Evolutionary conservation across 2,329 filamentous ascomycete species (phyloP).

Genomic region (Cordyceps militaris): DNA sequence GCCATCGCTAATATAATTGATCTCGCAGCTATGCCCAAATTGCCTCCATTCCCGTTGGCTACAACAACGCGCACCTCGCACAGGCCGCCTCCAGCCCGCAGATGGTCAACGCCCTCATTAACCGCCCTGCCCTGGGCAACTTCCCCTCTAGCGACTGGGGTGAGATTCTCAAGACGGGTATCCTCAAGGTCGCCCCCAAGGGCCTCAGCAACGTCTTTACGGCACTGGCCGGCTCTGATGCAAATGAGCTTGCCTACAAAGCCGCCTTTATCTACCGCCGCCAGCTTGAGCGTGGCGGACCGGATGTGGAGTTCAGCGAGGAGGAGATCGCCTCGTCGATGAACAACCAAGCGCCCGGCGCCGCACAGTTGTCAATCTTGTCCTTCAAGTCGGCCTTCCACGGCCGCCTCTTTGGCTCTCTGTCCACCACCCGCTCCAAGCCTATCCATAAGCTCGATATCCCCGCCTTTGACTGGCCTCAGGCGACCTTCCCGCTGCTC

Average conservation of each 20-base stretch:
- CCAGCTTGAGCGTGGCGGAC: conserved; percentile 72
- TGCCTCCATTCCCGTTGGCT: conserved; percentile 84
- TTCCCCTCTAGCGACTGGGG: conserved; percentile 85
- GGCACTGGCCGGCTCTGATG: conserved; percentile 80
- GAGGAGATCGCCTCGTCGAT: conserved; percentile 70
- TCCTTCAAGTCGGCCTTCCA: conserved; percentile 88
- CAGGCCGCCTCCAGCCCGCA: conserved; percentile 66
- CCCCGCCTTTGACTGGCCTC: conserved; percentile 90
- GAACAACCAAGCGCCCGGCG: conserved; percentile 72
- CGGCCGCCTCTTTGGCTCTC: conserved; percentile 78
- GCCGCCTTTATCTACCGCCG: conserved; percentile 91
- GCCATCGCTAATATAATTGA: neutral
- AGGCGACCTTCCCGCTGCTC: conserved; percentile 75
- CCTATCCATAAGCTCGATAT: conserved; percentile 93
- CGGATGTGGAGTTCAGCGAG: conserved; percentile 68
- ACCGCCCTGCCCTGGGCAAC: conserved; percentile 83
- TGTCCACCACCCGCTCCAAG: conserved; percentile 88
- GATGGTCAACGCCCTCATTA: conserved; percentile 76
- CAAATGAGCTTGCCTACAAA: conserved; percentile 93
- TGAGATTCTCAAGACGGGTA: conserved; percentile 67
- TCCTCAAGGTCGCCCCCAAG: conserved; percentile 75
- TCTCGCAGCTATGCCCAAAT: conserved; percentile 71
- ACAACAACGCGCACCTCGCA: conserved; percentile 77
- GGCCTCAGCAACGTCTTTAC: conserved; percentile 87
- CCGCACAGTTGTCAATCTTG: conserved; percentile 72